Base-by-base conservation (phyloP, 1,284 basidiomycete species). In the Thelephora terrestris region DNA sequence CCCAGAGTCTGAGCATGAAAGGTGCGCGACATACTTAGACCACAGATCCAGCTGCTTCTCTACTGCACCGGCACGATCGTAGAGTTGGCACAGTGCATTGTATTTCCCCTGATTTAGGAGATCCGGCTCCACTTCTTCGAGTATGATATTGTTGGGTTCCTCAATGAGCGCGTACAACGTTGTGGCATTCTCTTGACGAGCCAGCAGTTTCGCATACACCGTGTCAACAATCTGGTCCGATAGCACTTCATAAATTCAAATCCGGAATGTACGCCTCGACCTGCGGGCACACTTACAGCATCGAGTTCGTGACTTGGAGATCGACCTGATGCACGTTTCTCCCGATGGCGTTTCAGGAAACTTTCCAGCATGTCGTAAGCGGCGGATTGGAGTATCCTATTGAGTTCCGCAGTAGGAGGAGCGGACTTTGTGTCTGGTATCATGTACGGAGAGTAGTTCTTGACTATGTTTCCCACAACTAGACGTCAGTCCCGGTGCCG, bases 401-500 rank as follows among this genome's bases (percentile, higher is more conserved):
- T 71, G 45, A 91, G 70, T 58, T 85, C 83, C 16, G 78, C 72
- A 1, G 86, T 79, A 2, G 81, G 71, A 14, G 79, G 75, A 5
- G 87, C 82, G 23, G 73, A 70, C 25, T 74, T 74, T 10, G 84
- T 85, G 55, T 81, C 75, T 16, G 87, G 85, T 40, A 78, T 66
- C 55, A 92, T 73, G 65, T 91, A 82, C 18, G 88, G 89, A 44
- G 88, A 88, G 64, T 91, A 91, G 63, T 91, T 91, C 72, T 76
- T 77, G 73, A 90, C 87, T 87, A 91, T 69, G 77, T 91, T 90
- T 61, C 71, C 75, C 66, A 76, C 75, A 77, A 91, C 88, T 91
- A 70, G 56, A 58, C 29, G 74, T 81, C 71, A 83, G 81, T 80
- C 75, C 71, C 73, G 64, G 65, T 63, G 56, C 52, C 57, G 56